Evolutionary conservation across 1,139 yeast species (phyloP), one percentile per base, ranked within the genome.

Genomic region (Komagataea norvegica): DNA sequence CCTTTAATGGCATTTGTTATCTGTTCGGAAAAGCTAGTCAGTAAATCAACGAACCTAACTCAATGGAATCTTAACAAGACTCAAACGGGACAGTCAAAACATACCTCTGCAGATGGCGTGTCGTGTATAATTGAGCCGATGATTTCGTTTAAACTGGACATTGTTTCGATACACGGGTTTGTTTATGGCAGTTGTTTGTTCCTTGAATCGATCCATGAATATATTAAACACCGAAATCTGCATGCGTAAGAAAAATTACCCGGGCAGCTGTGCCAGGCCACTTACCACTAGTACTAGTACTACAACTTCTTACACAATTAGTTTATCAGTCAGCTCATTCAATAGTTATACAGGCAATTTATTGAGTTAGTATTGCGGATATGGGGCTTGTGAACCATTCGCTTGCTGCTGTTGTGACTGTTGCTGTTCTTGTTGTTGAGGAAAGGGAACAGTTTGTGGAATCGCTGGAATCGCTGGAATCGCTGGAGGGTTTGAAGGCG

Each of bases 61-160:
- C n/a, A 19, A 19, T n/a, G 11, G 16, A 15, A 14, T 20, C 20
- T 16, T 8, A 24, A 24, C 15, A 18, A 19, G 16, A n/a, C n/a
- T n/a, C n/a, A n/a, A n/a, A n/a, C n/a, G n/a, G n/a, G n/a, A n/a
- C 4, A 15, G 7, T 11, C 20, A 11, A n/a, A n/a, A 46, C 61
- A 34, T 38, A 67, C 67, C 52, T 70, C 74, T 11, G 79, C 79
- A 10, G 77, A 74, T 13, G 80, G 79, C 5, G 79, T 67, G 39
- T 74, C 79, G 25, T 56, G 51, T 29, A 75, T 60, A 46, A 75
- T 67, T 14, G 62, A 40, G 3, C 23, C 18, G 13, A 52, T 37
- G 15, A 52, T 44, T 9, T 40, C 19, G 24, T 48, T 51, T 9
- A 52, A 29, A 23, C 40, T 45, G 8, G 38, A 32, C 46, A 43